These are phyloP conservation scores for Penicillium crystallinum DNA, from an alignment of 495 filamentous ascomycete species.

Conservation along the genomic window DNA sequence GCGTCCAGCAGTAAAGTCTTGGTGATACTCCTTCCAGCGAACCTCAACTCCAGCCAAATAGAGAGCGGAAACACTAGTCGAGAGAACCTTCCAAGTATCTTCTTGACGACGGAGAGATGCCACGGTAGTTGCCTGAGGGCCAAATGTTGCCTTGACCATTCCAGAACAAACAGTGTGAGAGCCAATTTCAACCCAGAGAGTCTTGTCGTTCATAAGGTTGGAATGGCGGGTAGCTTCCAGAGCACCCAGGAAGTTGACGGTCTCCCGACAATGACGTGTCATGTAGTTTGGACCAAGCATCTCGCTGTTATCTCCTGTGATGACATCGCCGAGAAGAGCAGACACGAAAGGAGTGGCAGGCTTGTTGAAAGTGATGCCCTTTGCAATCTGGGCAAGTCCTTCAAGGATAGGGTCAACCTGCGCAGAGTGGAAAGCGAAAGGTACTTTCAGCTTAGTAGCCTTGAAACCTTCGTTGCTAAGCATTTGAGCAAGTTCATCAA, in stretches of 20 bases:
- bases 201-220: slow-evolving; percentile 41
- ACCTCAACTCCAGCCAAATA: slow-evolving; percentile 62
- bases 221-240: slow-evolving; percentile 49
- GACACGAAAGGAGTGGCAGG: slow-evolving; percentile 69
- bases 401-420: slow-evolving; percentile 75
- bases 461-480: slow-evolving; percentile 56
- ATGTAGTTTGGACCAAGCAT: slow-evolving; percentile 57
- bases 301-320: slow-evolving; percentile 47
- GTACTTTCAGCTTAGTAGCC: slow-evolving; percentile 63
- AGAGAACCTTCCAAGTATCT: slow-evolving; percentile 61
- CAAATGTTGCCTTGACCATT: slow-evolving; percentile 66
- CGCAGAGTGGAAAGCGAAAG: slow-evolving; percentile 76
- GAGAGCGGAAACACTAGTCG: slow-evolving; percentile 53
- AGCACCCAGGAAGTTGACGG: slow-evolving; percentile 68
- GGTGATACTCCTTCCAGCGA: slow-evolving; percentile 75
- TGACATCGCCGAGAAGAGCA: slow-evolving; percentile 56
- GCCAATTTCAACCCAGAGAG: slow-evolving; percentile 58
- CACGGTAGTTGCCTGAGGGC: slow-evolving; percentile 49
- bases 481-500: slow-evolving; percentile 53
- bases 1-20: slow-evolving; percentile 57
- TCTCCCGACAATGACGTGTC: slow-evolving; percentile 58
- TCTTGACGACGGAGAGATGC: slow-evolving; percentile 54
- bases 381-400: slow-evolving; percentile 55
- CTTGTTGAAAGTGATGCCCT: slow-evolving; percentile 52
- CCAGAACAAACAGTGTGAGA: slow-evolving; percentile 63